Evolutionary conservation across 345 rosid species (phyloP).

Genomic region (Cardamine occulta): DNA sequence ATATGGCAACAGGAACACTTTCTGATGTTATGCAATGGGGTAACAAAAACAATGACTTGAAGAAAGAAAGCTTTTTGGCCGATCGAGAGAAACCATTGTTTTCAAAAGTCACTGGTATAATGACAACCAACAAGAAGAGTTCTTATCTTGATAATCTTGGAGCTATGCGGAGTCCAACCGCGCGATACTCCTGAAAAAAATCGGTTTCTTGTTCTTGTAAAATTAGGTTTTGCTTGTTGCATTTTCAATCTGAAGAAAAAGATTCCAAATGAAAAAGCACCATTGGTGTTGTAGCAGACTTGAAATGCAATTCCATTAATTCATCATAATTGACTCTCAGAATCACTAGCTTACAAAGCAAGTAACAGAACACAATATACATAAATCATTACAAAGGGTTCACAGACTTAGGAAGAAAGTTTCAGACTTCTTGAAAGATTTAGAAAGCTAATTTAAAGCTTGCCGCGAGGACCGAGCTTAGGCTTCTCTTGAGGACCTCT

Average conservation of each 20-base stretch:
- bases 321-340: conserved; percentile 25
- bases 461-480: conserved; percentile 90
- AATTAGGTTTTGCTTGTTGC: conserved; percentile 33
- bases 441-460: conserved; percentile 54
- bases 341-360: conserved; percentile 21
- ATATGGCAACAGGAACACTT: conserved; percentile 51
- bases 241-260: conserved; percentile 7
- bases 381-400: conserved; percentile 23
- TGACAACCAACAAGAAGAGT: conserved; percentile 52
- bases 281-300: conserved; percentile 35
- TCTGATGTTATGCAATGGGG: conserved; percentile 86
- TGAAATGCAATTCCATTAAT: conserved; percentile 30
- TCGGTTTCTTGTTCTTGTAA: conserved; percentile 20
- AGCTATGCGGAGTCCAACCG: conserved; percentile 70
- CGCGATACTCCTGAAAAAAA: conserved; percentile 43
- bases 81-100: conserved; percentile 49
- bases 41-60: conserved; percentile 47
- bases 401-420: conserved; percentile 23
- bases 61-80: conserved; percentile 51
- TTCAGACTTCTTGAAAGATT: conserved; percentile 22
- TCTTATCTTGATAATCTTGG: conserved; percentile 71
- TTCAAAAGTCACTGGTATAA: conserved; percentile 49
- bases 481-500: conserved; percentile 95
- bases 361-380: conserved; percentile 34
- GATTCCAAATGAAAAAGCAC: conserved; percentile 13